Evolutionary conservation across 2,329 filamentous ascomycete species (phyloP).

Genomic region (Pezicula radicicola): DNA sequence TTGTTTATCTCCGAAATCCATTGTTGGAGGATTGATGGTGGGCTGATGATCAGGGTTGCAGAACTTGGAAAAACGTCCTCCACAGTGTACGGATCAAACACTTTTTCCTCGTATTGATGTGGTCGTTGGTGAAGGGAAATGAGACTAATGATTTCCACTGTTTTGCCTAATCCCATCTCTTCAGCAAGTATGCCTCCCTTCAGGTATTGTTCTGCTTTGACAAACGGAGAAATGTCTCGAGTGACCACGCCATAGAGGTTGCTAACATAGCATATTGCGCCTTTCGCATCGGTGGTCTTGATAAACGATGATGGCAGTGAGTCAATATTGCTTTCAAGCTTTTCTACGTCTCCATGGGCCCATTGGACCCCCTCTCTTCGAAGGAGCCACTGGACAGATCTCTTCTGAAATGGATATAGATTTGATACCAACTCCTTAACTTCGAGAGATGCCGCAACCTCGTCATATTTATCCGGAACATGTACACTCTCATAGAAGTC

Average conservation of each 20-base stretch:
- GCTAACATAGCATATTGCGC: slow-evolving; percentile 52
- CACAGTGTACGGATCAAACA: slow-evolving; percentile 37
- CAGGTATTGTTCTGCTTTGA: slow-evolving; percentile 36
- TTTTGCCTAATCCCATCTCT: slow-evolving; percentile 84
- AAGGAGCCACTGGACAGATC: slow-evolving; percentile 69
- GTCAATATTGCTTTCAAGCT: neutral
- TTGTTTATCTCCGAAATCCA: slow-evolving; percentile 58
- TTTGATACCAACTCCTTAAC: slow-evolving; percentile 44
- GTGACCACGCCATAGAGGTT: slow-evolving; percentile 59
- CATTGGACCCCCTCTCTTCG: slow-evolving; percentile 60
- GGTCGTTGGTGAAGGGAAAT: slow-evolving; percentile 59
- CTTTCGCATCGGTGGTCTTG: slow-evolving; percentile 40
- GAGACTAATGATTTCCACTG: slow-evolving; percentile 70
- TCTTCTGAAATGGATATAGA: slow-evolving; percentile 70
- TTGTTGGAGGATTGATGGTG: slow-evolving; percentile 53
- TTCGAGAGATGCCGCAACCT: slow-evolving; percentile 33
- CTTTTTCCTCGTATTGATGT: neutral
- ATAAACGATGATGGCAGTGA: slow-evolving; percentile 39
- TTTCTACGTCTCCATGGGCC: slow-evolving; percentile 17
- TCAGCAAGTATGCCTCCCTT: slow-evolving; percentile 59
- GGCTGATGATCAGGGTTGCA: slow-evolving; percentile 61
- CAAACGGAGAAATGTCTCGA: slow-evolving; percentile 43
- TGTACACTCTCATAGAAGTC: slow-evolving; percentile 71
- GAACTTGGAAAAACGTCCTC: slow-evolving; percentile 43
- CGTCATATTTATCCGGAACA: slow-evolving; percentile 48